A percentile compares a stretch with the other conserved stretches of the same genome.
Conservation (phyloP, 2,329 filamentous ascomycete species). For the Phaeosphaeria sp. region DNA sequence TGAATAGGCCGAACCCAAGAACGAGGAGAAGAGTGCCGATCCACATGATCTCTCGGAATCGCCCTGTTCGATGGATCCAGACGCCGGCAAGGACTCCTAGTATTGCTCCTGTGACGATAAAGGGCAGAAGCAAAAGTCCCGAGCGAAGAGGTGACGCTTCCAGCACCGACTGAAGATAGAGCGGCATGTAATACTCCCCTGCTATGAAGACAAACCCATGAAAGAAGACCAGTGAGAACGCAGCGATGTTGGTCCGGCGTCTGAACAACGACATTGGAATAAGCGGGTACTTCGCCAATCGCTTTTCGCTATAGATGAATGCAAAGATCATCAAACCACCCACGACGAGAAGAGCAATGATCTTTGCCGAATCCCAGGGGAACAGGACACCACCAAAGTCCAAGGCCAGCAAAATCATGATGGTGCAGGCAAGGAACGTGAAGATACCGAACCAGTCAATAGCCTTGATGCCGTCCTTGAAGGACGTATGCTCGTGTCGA, state of each 20-base stretch:
- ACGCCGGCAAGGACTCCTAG: constrained; percentile 56
- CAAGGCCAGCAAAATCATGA: constrained; percentile 61
- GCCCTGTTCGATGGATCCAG: constrained; percentile 54
- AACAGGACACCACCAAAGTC: constrained; percentile 62
- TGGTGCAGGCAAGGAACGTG: constrained; percentile 57
- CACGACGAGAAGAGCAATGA: constrained; percentile 62
- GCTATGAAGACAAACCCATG: constrained; percentile 61
- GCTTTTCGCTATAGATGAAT: constrained; percentile 67
- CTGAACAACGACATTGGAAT: constrained; percentile 70
- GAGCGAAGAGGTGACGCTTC: constrained; percentile 67
- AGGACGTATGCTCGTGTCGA: constrained; percentile 60
- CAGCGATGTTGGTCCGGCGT: constrained; percentile 62
- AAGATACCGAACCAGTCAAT: constrained; percentile 63
- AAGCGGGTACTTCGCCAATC: constrained; percentile 63
- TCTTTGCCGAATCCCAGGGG: constrained; percentile 61
- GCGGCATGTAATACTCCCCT: constrained; percentile 72
- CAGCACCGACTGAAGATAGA: constrained; percentile 75
- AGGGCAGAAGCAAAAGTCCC: constrained; percentile 66
- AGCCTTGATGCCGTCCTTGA: constrained; percentile 56
- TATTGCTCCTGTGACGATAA: constrained; percentile 56
- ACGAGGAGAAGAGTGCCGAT: constrained; percentile 39
- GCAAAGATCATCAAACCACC: constrained; percentile 56
- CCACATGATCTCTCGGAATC: constrained; percentile 50
- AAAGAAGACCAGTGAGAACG: constrained; percentile 57
- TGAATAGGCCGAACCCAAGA: constrained; percentile 45